These are phyloP conservation scores for Penicillium vulpinum DNA, from an alignment of 2,329 filamentous ascomycete species.

Conservation along the genomic window DNA sequence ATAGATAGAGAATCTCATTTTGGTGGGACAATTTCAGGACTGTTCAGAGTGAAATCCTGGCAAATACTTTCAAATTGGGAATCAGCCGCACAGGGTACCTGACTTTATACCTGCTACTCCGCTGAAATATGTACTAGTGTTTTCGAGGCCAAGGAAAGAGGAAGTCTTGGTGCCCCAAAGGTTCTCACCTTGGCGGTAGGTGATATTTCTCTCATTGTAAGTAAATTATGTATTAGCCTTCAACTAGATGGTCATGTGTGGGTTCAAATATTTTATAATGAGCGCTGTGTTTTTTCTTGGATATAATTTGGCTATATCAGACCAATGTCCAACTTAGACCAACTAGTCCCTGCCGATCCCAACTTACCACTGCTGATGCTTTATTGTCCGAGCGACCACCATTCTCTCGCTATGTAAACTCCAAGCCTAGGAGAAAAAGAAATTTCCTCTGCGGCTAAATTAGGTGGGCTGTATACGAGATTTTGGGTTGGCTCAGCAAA, in stretches of 20 bases:
- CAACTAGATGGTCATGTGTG: neutral
- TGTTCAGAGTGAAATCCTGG: neutral
- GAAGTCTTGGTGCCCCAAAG: slow-evolving; percentile 25
- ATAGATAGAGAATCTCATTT: slow-evolving; percentile 18
- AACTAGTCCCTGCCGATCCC: neutral
- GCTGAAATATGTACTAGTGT: neutral
- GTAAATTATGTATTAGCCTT: neutral
- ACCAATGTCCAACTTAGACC: neutral
- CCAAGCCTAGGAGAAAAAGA: neutral
- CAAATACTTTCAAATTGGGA: neutral
- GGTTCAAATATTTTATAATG: neutral
- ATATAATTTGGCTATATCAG: neutral
- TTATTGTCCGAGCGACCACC: neutral
- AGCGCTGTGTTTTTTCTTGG: neutral
- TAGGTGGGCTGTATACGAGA: neutral
- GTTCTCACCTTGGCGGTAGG: slow-evolving; percentile 17
- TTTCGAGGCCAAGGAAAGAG: slow-evolving; percentile 16
- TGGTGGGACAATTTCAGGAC: neutral
- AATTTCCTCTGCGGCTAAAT: neutral
- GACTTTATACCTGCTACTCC: slow-evolving; percentile 18
- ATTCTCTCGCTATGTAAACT: neutral
- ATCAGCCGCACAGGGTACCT: neutral
- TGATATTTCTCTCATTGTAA: neutral
- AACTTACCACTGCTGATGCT: neutral
- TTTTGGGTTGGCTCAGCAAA: neutral